phyloP scores from a whole-genome alignment of 2,329 filamentous ascomycete genomes.

The Phialemonium atrogriseum region DNA sequence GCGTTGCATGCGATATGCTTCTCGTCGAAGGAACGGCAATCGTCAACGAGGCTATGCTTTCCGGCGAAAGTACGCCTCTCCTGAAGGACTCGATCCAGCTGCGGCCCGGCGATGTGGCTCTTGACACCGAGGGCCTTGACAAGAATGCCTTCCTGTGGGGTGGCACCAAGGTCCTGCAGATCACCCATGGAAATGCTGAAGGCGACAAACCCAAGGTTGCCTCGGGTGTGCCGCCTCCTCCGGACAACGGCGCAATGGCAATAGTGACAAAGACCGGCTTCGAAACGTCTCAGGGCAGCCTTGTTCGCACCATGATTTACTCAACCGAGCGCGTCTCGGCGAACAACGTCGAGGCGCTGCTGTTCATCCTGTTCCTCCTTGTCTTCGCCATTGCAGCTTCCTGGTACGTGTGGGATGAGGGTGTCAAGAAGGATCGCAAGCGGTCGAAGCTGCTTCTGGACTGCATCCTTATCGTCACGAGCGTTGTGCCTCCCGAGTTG shows the following conservation, averaged over 20 bases:
- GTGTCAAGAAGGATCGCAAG: slow-evolving; percentile 89
- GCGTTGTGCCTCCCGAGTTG: slow-evolving; percentile 94
- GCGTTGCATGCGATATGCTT: slow-evolving; percentile 95
- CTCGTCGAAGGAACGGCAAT: slow-evolving; percentile 92
- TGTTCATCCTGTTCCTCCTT: slow-evolving; percentile 94
- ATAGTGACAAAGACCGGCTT: slow-evolving; percentile 97
- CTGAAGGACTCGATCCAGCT: slow-evolving; percentile 94
- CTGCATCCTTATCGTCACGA: slow-evolving; percentile 96
- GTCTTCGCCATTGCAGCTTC: slow-evolving; percentile 95
- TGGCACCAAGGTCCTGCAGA: slow-evolving; percentile 92
- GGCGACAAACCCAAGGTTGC: slow-evolving; percentile 63
- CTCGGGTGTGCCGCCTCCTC: slow-evolving; percentile 74
- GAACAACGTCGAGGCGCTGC: slow-evolving; percentile 90
- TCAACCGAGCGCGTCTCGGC: slow-evolving; percentile 98
- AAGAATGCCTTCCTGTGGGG: slow-evolving; percentile 97
- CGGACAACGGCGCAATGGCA: slow-evolving; percentile 89
- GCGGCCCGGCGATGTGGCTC: slow-evolving; percentile 66
- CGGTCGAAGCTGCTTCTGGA: slow-evolving; percentile 94
- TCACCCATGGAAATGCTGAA: slow-evolving; percentile 76
- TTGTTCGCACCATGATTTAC: slow-evolving; percentile 99
- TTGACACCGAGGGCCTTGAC: slow-evolving; percentile 87
- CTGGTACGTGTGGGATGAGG: slow-evolving; percentile 98
- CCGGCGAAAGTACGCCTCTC: slow-evolving; percentile 92
- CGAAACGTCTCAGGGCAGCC: slow-evolving; percentile 94
- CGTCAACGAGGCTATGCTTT: slow-evolving; percentile 99